Percentiles rank a stretch among this genome's conserved stretches.
Evolutionary conservation across 2,329 filamentous ascomycete species (phyloP).

Genomic region (Hirsutella thompsonii): DNA sequence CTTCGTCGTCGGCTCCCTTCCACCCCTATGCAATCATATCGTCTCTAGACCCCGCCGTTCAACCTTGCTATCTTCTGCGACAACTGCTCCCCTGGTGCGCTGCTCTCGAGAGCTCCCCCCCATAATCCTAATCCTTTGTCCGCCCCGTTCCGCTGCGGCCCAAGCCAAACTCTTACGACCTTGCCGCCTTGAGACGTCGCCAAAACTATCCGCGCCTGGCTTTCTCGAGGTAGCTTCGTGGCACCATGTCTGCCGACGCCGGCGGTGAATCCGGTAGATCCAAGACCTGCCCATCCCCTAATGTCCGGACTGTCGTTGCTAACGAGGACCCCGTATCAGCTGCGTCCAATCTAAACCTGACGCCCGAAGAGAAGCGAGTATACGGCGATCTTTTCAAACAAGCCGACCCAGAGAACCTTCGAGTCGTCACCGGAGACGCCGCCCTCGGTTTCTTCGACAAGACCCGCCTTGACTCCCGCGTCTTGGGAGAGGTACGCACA

Average conservation of each 20-base stretch:
- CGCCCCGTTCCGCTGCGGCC: no score
- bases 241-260: constrained; percentile 12
- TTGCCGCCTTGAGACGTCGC: not conserved
- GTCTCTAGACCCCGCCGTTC: not conserved
- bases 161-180: not conserved
- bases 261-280: constrained; percentile 11
- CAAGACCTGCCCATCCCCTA: not conserved
- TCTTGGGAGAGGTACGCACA: constrained; percentile 68
- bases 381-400: constrained; percentile 90
- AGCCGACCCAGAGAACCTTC: constrained; percentile 82
- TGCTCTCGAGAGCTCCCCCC: not conserved
- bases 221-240: not conserved
- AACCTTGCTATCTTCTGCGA: not conserved
- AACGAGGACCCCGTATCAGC: constrained; percentile 18
- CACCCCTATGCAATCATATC: not conserved
- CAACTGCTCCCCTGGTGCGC: no score
- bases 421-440: constrained; percentile 89
- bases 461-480: constrained; percentile 73
- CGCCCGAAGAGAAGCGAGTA: constrained; percentile 80
- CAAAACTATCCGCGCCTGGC: not conserved
- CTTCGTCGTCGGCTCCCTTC: not conserved
- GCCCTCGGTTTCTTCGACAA: constrained; percentile 98
- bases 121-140: no score
- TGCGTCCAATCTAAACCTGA: constrained; percentile 68
- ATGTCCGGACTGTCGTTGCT: not conserved